Evolutionary conservation across 164 flowering plant genomes (phyloP).

Genomic region (Aristolochia fimbriata): DNA sequence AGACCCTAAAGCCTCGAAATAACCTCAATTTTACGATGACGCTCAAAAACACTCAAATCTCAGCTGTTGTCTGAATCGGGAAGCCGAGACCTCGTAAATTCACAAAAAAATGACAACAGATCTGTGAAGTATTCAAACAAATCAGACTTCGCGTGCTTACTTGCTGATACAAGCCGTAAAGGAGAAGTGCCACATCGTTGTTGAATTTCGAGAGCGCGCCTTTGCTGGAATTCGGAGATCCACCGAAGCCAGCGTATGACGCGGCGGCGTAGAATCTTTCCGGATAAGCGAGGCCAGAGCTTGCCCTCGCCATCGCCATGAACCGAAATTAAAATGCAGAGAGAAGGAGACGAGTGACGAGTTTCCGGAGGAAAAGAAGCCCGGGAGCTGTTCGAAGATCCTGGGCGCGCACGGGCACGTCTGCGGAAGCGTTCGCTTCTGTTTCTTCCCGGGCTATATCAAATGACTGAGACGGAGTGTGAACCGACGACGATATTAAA

Average conservation of each 20-base stretch:
- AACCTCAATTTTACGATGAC: conserved; percentile 7
- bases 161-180: conserved; percentile 87
- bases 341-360: neutral
- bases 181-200: conserved; percentile 70
- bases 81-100: neutral
- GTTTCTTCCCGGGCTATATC: too few relatives aligned
- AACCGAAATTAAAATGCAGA: neutral
- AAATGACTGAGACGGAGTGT: too few relatives aligned
- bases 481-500: too few relatives aligned
- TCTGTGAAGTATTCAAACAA: neutral
- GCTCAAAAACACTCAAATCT: too few relatives aligned
- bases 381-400: too few relatives aligned
- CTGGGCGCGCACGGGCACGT: too few relatives aligned
- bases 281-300: conserved; percentile 85
- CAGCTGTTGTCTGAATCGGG: neutral
- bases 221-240: conserved; percentile 37
- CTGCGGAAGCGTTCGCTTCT: too few relatives aligned
- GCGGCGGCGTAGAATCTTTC: conserved; percentile 96
- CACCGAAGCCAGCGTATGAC: conserved; percentile 78
- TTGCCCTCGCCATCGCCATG: conserved; percentile 56
- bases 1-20: conserved; percentile 9
- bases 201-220: conserved; percentile 57
- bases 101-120: neutral
- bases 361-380: too few relatives aligned
- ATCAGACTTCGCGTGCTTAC: conserved; percentile 18